A percentile compares a stretch with the other conserved stretches of the same genome.
phyloP scores from a whole-genome alignment of 257 asterid genomes.

The Fraxinus excelsior region DNA sequence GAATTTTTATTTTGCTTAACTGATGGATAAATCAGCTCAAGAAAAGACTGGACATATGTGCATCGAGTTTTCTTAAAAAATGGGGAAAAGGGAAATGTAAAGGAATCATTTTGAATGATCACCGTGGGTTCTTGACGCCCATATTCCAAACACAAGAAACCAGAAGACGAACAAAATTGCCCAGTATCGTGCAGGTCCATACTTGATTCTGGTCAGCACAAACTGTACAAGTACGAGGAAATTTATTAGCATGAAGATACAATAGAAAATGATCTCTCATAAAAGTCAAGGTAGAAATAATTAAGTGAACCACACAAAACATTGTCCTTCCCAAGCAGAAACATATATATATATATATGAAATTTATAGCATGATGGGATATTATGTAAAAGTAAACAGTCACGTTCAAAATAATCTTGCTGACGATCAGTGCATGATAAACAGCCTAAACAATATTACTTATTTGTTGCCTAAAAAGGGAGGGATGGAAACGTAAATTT shows the following conservation, averaged over 20 bases:
- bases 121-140: conserved; percentile 93
- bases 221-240: conserved; percentile 53
- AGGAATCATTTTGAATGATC: conserved; percentile 58
- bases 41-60: conserved; percentile 12
- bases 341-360: not conserved
- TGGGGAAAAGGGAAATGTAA: not conserved
- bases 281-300: not conserved
- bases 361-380: not conserved
- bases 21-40: conserved; percentile 19
- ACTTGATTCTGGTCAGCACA: conserved; percentile 85
- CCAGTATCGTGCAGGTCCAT: conserved; percentile 99
- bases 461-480: not conserved
- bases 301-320: not conserved
- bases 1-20: conserved; percentile 3
- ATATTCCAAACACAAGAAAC: conserved; percentile 91
- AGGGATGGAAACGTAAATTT: too few relatives aligned
- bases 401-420: not conserved
- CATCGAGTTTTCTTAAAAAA: not conserved
- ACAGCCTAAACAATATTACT: not conserved
- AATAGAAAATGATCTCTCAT: conserved; percentile 7
- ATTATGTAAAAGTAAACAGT: not conserved
- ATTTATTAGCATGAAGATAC: conserved; percentile 24
- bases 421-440: not conserved
- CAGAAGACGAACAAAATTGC: conserved; percentile 92
- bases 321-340: not conserved